Conservation (phyloP, 78 protist genomes). For the Speleostelium caveatum region DNA sequence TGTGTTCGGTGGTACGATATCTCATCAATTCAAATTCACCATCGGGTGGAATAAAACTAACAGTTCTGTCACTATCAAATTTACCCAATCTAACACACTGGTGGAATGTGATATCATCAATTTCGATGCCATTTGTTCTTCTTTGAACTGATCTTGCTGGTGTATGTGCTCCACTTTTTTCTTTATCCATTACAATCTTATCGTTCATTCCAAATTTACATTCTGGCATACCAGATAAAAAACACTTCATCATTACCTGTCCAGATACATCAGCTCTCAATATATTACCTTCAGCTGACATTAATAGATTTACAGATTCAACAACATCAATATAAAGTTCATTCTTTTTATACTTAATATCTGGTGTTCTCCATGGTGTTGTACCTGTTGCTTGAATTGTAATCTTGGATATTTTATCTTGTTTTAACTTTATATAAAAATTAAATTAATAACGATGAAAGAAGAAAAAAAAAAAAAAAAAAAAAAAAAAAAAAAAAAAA, state of each 20-base stretch:
- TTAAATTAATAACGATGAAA: neutral
- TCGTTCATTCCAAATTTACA: constrained; percentile 98
- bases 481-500: neutral
- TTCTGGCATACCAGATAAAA: constrained; percentile 99
- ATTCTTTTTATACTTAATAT: constrained; percentile 91
- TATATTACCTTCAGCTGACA: constrained; percentile 83
- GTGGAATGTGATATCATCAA: constrained; percentile 98
- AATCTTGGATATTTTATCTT: constrained; percentile 71
- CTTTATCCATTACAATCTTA: constrained; percentile 84
- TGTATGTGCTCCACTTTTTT: neutral
- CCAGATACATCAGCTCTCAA: constrained; percentile 96
- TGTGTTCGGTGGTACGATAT: constrained; percentile 96
- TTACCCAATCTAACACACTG: constrained; percentile 97
- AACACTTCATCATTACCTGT: constrained; percentile 88
- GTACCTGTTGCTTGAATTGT: constrained; percentile 94
- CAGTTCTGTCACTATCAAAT: constrained; percentile 94
- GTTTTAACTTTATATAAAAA: constrained; percentile 70
- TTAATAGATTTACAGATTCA: constrained; percentile 86
- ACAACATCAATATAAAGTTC: constrained; percentile 95
- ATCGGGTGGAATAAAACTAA: constrained; percentile 99
- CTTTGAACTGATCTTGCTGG: constrained; percentile 36
- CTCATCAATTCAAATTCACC: constrained; percentile 99
- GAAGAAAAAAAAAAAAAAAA: neutral
- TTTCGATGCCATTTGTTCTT: constrained; percentile 78
- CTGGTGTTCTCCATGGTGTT: constrained; percentile 93